A percentile compares a stretch with the other conserved stretches of the same genome.
phyloP scores from a whole-genome alignment of 176 grass and related monocot species.

The bread wheat (Triticum aestivum) region DNA sequence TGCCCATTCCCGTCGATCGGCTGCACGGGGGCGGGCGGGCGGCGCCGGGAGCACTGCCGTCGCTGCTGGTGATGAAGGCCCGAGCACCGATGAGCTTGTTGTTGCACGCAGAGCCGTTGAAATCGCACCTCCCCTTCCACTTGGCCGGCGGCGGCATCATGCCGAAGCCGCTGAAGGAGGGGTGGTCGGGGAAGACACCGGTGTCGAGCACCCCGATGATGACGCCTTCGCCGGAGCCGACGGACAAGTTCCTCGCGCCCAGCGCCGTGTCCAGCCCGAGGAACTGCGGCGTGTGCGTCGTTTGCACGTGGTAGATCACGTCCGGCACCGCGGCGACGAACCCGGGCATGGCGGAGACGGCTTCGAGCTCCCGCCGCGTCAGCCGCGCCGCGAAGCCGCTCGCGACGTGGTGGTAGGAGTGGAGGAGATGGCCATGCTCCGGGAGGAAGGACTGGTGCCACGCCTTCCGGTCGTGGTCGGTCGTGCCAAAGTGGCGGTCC shows the following conservation, averaged over 20 bases:
- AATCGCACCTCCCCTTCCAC: constrained; percentile 13
- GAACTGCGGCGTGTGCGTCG: neutral
- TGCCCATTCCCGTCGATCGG: neutral
- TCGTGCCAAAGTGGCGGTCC: neutral
- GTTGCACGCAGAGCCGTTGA: constrained; percentile 39
- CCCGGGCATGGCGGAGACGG: constrained; percentile 8
- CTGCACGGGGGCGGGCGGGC: neutral
- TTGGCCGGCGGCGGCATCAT: constrained; percentile 30
- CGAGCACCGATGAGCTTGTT: constrained; percentile 21
- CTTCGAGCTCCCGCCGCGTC: constrained; percentile 16
- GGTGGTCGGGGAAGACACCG: constrained; percentile 30
- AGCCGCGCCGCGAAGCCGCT: constrained; percentile 39
- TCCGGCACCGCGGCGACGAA: constrained; percentile 23
- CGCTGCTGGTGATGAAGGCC: neutral
- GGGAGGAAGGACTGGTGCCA: constrained; percentile 26
- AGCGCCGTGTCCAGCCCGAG: neutral
- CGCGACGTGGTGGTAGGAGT: constrained; percentile 32
- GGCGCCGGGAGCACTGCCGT: neutral
- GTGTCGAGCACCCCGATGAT: constrained; percentile 44
- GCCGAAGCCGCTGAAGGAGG: neutral
- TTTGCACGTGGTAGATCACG: neutral
- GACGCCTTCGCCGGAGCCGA: neutral
- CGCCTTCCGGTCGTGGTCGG: neutral
- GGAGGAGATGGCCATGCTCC: constrained; percentile 7
- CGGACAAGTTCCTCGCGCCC: neutral